Evolutionary conservation across 2,329 filamentous ascomycete species (phyloP), one percentile per base, ranked within the genome.

Genomic region (Chalaropsis thielavioides): DNA sequence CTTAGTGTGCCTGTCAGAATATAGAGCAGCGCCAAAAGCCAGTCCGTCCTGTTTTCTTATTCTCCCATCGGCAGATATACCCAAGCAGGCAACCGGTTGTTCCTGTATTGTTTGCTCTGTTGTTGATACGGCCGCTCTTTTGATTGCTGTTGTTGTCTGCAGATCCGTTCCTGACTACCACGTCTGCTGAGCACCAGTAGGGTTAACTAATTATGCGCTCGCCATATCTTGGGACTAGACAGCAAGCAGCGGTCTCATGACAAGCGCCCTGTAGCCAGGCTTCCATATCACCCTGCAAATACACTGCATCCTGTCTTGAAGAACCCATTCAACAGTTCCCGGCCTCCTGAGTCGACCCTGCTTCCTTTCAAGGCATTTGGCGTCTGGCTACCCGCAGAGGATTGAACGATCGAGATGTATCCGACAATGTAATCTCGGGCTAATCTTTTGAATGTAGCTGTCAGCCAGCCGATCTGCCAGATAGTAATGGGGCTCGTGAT

Each of bases 1-100:
- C 31, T 38, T 38, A n/a, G 10, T 31, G 54, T 58, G 54, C 27
- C 54, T 58, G 54, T 58, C 54, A 58, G 54, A 58, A 58, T 35
- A 58, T 58, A 35, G 54, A 38, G 31, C 54, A 38, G 27, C 10
- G 24, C 27, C 31, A 17, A 38, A 2, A 46, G 10, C 27, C 15
- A 58, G 7, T n/a, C 54, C 54, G 27, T 17, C 27, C 27, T 27
- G 22, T 22, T 56, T 2, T n/a, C 51, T 56, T 17, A 31, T 56
- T 8, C 24, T n/a, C 24, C 8, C 54, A 13, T 58, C 54, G 54
- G 54, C 24, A 58, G 24, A 58, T 31, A 13, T 38, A 38, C 54
- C 54, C 17, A n/a, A 58, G n/a, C 1, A 38, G 54, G 54, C 15
- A 11, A 58, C 54, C 15, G 54, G 15, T n/a, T 35, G 6, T 58